phyloP scores from a whole-genome alignment of 495 filamentous ascomycete genomes.

The Neurospora terricola region DNA sequence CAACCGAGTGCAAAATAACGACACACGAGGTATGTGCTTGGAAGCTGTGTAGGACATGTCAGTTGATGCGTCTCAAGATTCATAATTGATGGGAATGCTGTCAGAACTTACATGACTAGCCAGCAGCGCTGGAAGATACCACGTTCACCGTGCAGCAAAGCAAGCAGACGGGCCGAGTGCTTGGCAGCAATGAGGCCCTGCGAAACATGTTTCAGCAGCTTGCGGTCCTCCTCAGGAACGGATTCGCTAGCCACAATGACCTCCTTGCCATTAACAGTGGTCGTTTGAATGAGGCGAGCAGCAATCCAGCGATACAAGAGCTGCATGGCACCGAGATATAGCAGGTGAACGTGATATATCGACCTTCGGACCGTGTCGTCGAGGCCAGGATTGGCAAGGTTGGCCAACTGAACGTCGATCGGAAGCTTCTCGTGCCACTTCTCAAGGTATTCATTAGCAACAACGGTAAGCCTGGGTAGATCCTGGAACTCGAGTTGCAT shows the following conservation, averaged over 20 bases:
- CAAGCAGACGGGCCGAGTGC: conserved; percentile 18
- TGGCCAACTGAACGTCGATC: conserved; percentile 5
- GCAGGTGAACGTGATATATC: conserved; percentile 22
- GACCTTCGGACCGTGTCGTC: conserved; percentile 12
- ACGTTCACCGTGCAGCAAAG: conserved; percentile 13
- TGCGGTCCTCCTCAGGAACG: not conserved
- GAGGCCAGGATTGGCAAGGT: conserved; percentile 8
- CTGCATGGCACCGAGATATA: conserved; percentile 25
- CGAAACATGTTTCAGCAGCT: conserved; percentile 5
- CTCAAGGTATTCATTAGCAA: conserved; percentile 13
- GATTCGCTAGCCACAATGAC: not conserved
- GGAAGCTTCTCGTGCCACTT: not conserved
- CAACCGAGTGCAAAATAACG: conserved; percentile 17
- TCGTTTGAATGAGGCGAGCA: conserved; percentile 10
- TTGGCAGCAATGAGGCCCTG: conserved; percentile 16
- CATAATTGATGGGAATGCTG: not conserved
- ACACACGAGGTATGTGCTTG: conserved; percentile 23
- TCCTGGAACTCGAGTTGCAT: conserved; percentile 18
- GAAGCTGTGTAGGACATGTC: conserved; percentile 5
- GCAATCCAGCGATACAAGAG: conserved; percentile 24
- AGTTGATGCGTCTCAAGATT: not conserved
- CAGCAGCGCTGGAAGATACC: conserved; percentile 23
- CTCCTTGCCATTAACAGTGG: not conserved
- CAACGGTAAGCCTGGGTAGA: conserved; percentile 3
- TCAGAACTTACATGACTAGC: conserved; percentile 21